Evolutionary conservation across 176 grass and related monocot genomes (phyloP), one percentile per base, ranked within the genome.

Genomic region (Phoenix roebelenii): DNA sequence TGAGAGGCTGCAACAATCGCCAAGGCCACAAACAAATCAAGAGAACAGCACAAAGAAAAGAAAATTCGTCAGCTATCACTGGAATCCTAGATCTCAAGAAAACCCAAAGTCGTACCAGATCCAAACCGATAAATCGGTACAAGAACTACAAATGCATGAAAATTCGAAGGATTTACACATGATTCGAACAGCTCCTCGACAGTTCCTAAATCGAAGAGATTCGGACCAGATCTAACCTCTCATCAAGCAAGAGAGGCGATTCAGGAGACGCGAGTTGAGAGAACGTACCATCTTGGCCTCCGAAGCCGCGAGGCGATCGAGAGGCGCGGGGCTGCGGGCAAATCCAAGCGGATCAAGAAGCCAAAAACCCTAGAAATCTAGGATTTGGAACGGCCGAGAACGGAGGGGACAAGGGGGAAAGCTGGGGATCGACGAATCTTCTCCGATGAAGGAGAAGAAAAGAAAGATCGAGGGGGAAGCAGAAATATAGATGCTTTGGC

Each of bases 1-100:
- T 92, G 76, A 98, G 93, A 72, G 93, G 93, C 93, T 98, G 84
- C 69, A 4, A 55, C 5, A 55, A 65, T 22, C 67, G 63, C 53
- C 69, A 71, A 69, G 59, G 59, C 52, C 64, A 57, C 85, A 5
- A 82, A 25, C 44, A 63, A 74, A 30, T 6, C 35, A 77, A 18
- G 16, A 88, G 67, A 25, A 23, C 61, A 66, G 60, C n/a, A 53
- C 65, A 55, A 64, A 69, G 35, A 44, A 44, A 44, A 44, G 35
- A 20, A 59, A 44, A 44, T 44, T 57, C 63, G 25, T 65, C 58
- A 67, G 56, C 58, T 16, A 58, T 49, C 50, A 58, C 57, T 61
- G 12, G 62, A 49, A 62, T 84, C 65, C 79, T 82, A 98, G 93
- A 92, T 92, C 93, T 85, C 74, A 50, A 57, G 26, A 53, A 51